Evolutionary conservation across 2,329 filamentous ascomycete species (phyloP).

Genomic region (Lachnellula subtilissima): DNA sequence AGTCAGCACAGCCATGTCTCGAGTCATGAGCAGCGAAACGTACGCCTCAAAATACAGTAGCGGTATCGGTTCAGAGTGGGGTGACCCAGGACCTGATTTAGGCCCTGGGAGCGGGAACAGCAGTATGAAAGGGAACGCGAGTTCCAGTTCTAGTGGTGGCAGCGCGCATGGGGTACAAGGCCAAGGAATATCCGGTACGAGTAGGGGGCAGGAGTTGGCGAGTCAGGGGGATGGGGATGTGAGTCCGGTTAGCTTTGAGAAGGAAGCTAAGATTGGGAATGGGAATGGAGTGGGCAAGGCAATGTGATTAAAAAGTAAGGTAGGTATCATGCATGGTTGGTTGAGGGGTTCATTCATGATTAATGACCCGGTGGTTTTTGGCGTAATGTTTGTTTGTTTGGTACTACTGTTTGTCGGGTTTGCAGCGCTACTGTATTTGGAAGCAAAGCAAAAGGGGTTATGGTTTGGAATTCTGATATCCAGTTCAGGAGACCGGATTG

Average conservation of each 20-base stretch:
- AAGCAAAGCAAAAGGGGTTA: background rate
- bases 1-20: background rate
- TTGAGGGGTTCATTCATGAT: background rate
- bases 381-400: background rate
- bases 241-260: slow-evolving; percentile 16
- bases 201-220: slow-evolving; percentile 9
- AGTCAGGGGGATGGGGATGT: slow-evolving; percentile 12
- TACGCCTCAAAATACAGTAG: slow-evolving; percentile 27
- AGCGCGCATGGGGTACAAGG: background rate
- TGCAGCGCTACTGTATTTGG: background rate
- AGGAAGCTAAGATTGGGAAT: slow-evolving; percentile 18
- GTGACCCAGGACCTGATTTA: slow-evolving; percentile 51
- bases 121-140: slow-evolving; percentile 18
- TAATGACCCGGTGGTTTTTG: background rate
- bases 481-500: background rate
- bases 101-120: slow-evolving; percentile 33
- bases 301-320: slow-evolving; percentile 8
- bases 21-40: slow-evolving; percentile 9
- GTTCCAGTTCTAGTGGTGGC: slow-evolving; percentile 10
- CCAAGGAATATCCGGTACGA: slow-evolving; percentile 2
- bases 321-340: background rate
- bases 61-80: slow-evolving; percentile 38
- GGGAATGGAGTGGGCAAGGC: slow-evolving; percentile 17
- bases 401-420: background rate
- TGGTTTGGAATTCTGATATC: background rate